Evolutionary conservation across 495 filamentous ascomycete genomes (phyloP), one percentile per base, ranked within the genome.

Genomic region (Trichocladium uniseriatum): DNA sequence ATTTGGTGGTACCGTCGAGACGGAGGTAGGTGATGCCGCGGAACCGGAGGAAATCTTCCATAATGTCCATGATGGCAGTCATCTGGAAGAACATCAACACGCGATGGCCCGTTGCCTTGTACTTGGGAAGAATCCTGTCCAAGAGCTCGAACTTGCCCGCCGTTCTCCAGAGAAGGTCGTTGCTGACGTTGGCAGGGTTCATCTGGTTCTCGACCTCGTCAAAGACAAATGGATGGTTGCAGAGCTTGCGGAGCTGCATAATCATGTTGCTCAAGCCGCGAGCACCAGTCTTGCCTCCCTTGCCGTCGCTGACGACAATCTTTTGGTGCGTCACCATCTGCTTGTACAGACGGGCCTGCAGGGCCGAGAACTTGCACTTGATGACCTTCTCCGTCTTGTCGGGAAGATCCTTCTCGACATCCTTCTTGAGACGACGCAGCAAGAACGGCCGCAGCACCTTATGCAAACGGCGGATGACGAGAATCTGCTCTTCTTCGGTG

Each of bases 1-100:
- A 88, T 64, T 98, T 98, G 16, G 92, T 98, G 5, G 89, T 88
- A 65, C 92, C 92, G 58, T 98, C 92, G 38, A 98, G 77, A 51
- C 92, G 89, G 37, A 98, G 76, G 63, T 95, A 98, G 47, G 80
- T 69, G 54, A 94, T 74, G 22, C 81, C 83, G 38, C 87, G 79
- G 49, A 86, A 80, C 5, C 92, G 86, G 45, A 98, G 73, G 68
- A 92, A 98, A 67, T 98, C 92, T 58, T 98, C 92, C 94, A 98
- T 97, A 64, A 98, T 98, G 66, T 98, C 95, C 92, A 98, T 98
- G 61, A 98, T 98, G 35, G 94, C 88, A 2, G 92, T 98, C 92
- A 98, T 98, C 67, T 98, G 92, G 78, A 98, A 98, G 78, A 98
- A 98, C 84, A 98, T 97, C 61, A 98, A 66, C 42, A 96, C 89